Evolutionary conservation across 202 grass and related monocot species (phyloP), one percentile per base, ranked within the genome.

Genomic region (Alloteropsis angusta): DNA sequence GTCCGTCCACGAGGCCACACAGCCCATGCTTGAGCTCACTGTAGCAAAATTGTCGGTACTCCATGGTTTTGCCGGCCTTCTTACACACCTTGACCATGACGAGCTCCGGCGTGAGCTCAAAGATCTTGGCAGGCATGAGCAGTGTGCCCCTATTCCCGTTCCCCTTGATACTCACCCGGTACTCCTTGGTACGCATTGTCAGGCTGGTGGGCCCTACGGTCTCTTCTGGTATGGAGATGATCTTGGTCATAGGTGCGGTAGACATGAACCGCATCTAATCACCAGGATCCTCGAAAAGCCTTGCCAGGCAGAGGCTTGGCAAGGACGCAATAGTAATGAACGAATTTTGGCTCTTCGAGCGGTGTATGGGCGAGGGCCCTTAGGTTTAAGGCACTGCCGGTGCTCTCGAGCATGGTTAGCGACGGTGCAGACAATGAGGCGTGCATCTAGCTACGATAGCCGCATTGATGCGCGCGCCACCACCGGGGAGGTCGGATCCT

Each of bases 261-360:
- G 90, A 87, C 38, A 92, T 26, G 58, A 92, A 82, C 12, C 80
- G 41, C 13, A 84, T 80, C 63, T 86, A 76, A 58, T 84, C 90
- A 36, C 86, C 90, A 2, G 48, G 80, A 54, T 92, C 90, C 19
- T 92, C 90, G 49, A 92, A 89, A 41, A 92, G 75, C 19, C 90
- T 86, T 0, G 90, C 84, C 28, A 92, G 75, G 58, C 87, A 72
- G 43, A 92, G 86, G 0, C 80, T 84, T 12, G 90, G 78, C 19
- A 83, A 92, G 25, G 88, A 89, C 38, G 86, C 81, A 65, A 92
- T 89, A 35, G 89, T 83, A 53, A 89, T 86, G 47, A 92, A 92
- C 47, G 90, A 86, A 58, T 89, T 92, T 9, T 89, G 70, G 63
- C 90, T 92, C 36, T 77, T 73, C 12, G 38, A 64, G 59, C 86